Base-by-base conservation (phyloP, 1,139 yeast genomes). In the Diutina mesorugosa region DNA sequence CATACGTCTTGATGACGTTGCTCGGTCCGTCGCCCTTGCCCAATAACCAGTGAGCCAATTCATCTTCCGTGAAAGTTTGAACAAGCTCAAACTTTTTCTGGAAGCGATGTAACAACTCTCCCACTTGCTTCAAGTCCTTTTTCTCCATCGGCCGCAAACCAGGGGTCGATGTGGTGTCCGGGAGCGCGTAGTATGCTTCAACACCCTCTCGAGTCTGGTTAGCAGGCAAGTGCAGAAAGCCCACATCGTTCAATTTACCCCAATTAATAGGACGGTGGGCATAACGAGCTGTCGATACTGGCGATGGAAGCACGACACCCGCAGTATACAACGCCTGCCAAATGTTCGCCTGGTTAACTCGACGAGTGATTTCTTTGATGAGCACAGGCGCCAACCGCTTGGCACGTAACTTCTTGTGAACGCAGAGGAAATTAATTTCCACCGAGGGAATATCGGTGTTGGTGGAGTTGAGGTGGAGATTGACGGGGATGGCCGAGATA, bases 261-360 rank as follows among this genome's bases (percentile, higher is more conserved):
- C 99, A 93, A 68, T 93, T 87, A 61, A 93, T 74, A 2, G 98
- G 95, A 63, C 99, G 86, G 71, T 93, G 99, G 56, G 89, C 87
- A 70, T 95, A 95, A 61, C 98, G 81, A 67, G 96, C 85, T 1
- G 90, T 84, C n/a, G 96, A 76, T 8, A 93, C 80, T 0, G 99
- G 99, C 28, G 93, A 85, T 21, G 99, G 99, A 59, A 93, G 77
- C 6, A 90, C 84, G 6, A 85, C 81, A 6, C 99, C 99, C 0
- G 95, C 97, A 12, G 99, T 91, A 69, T 90, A 90, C 59, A 95
- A 77, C 0, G 99, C 99, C 69, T 93, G 98, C 97, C 98, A 93
- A 59, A 91, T 87, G 58, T 88, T 81, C 55, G 78, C 78, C 61
- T 80, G 78, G 70, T 95, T 93, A 61, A 93, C 95, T 63, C 98